Evolutionary conservation across 176 grass and related monocot genomes (phyloP).

Genomic region (Luzula sylvatica): DNA sequence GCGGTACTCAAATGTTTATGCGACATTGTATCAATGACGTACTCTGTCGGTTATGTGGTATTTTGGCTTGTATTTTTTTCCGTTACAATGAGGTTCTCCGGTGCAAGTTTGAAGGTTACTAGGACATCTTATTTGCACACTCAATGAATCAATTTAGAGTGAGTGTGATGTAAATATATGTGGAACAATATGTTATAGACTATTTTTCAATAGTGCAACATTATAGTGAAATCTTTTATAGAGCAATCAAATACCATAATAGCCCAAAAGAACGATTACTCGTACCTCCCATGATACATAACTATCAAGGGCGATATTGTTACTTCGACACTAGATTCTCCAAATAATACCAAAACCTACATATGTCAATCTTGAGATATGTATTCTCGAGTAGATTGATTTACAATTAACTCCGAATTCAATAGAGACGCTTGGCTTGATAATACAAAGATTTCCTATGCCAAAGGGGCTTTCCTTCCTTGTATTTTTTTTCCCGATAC

Average conservation of each 20-base stretch:
- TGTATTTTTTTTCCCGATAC: too few relatives aligned
- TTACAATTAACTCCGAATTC: too few relatives aligned
- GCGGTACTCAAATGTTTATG: too few relatives aligned
- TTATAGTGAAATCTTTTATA: conserved; percentile 27
- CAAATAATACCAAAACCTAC: conserved; percentile 9
- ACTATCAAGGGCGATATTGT: conserved; percentile 72
- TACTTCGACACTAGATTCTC: conserved; percentile 33
- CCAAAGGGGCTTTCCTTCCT: too few relatives aligned
- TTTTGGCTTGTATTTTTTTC: too few relatives aligned
- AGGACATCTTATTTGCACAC: conserved; percentile 94
- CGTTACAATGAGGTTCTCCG: too few relatives aligned
- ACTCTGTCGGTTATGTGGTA: too few relatives aligned
- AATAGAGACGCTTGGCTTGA: too few relatives aligned
- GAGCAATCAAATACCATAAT: conserved; percentile 66
- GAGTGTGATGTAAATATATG: conserved; percentile 47
- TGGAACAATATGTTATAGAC: conserved; percentile 68
- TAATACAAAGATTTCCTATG: too few relatives aligned
- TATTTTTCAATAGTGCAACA: conserved; percentile 52
- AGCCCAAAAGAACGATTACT: conserved; percentile 50
- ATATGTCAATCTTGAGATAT: conserved; percentile 61
- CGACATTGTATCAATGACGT: too few relatives aligned
- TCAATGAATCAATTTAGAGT: conserved; percentile 76
- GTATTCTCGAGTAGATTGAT: conserved; percentile 36
- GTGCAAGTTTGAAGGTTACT: conserved; percentile 57
- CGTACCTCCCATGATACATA: conserved; percentile 62